These are phyloP conservation scores for Asterochloris erici DNA, from an alignment of 139 green algal species.

Conservation along the genomic window DNA sequence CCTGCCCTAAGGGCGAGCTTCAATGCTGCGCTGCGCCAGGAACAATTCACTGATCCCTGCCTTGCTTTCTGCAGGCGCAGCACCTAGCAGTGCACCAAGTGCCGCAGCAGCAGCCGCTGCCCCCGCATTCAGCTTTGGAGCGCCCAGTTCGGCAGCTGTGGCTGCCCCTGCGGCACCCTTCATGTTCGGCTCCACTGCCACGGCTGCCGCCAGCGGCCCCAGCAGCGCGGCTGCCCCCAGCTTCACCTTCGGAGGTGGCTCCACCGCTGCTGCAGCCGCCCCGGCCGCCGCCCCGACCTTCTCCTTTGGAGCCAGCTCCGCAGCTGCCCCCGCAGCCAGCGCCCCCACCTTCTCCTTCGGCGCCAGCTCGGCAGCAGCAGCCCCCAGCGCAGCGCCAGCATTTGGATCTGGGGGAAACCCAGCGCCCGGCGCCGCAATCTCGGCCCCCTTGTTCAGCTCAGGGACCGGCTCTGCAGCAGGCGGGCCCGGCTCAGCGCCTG, in stretches of 20 bases:
- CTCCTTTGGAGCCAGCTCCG: background rate
- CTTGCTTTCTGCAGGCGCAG: background rate
- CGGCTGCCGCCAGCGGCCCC: background rate
- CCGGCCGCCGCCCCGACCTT: background rate
- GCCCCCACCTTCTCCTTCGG: background rate
- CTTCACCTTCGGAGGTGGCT: background rate
- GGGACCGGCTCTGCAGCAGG: background rate
- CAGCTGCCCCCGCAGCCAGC: background rate
- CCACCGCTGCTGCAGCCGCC: background rate
- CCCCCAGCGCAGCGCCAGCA: background rate
- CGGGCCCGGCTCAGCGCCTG: background rate
- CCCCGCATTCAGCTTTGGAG: background rate
- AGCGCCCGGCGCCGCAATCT: background rate
- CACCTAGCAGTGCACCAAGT: background rate
- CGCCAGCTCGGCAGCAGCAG: background rate
- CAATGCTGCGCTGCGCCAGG: no score
- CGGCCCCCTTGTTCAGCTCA: background rate
- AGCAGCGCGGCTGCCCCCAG: background rate
- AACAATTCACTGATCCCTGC: background rate
- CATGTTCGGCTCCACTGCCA: background rate
- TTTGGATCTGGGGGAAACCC: background rate
- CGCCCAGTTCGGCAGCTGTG: background rate
- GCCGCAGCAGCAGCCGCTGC: background rate
- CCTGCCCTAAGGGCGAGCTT: no score
- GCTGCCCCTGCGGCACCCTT: background rate